Percentiles rank a stretch among this genome's conserved stretches.
Evolutionary conservation across 805 yeast genomes (phyloP).

Genomic region (Sugiyamaella americana): DNA sequence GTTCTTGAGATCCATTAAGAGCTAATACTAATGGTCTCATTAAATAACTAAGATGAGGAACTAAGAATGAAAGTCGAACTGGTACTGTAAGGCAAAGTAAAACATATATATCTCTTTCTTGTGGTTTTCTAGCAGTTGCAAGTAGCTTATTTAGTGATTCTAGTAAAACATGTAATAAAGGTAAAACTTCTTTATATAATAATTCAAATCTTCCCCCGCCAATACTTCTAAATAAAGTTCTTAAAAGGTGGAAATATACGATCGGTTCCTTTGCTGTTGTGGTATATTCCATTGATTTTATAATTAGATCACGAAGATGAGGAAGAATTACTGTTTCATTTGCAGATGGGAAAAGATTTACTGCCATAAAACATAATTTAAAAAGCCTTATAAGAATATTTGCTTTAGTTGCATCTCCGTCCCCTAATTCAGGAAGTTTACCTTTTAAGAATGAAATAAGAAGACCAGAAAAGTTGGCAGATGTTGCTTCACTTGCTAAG

Average conservation of each 20-base stretch:
- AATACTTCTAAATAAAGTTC: slow-evolving; percentile 87
- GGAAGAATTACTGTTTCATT: slow-evolving; percentile 88
- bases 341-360: slow-evolving; percentile 74
- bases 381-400: slow-evolving; percentile 79
- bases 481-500: slow-evolving; percentile 88
- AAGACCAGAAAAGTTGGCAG: slow-evolving; percentile 84
- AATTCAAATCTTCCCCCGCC: slow-evolving; percentile 97
- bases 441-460: slow-evolving; percentile 68
- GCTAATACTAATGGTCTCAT: slow-evolving; percentile 92
- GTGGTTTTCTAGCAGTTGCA: slow-evolving; percentile 75
- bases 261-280: slow-evolving; percentile 87
- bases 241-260: slow-evolving; percentile 77
- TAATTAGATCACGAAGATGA: slow-evolving; percentile 74
- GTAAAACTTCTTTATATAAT: slow-evolving; percentile 87
- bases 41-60: slow-evolving; percentile 82
- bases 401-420: slow-evolving; percentile 67
- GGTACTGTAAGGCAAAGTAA: slow-evolving; percentile 95
- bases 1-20: slow-evolving; percentile 80
- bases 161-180: slow-evolving; percentile 76
- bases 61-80: slow-evolving; percentile 84
- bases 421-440: slow-evolving; percentile 72
- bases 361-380: slow-evolving; percentile 93
- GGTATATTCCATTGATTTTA: slow-evolving; percentile 70
- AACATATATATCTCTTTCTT: slow-evolving; percentile 89
- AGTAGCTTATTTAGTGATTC: slow-evolving; percentile 82